Conservation (phyloP, 768 basidiomycete genomes). For the Lactarius evosmus region DNA sequence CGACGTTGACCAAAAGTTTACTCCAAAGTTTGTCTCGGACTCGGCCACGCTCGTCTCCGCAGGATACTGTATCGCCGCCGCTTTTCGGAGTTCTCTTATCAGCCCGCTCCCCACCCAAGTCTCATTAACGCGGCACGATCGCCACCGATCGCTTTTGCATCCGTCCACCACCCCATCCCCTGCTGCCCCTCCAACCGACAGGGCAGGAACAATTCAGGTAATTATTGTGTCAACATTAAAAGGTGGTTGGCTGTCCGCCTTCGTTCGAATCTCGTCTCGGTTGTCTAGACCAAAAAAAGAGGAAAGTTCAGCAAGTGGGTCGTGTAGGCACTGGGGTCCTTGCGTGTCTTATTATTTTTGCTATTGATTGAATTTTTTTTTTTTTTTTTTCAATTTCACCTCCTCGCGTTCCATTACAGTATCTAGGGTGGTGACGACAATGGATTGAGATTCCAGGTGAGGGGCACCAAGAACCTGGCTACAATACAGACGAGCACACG, state of each 20-base stretch:
- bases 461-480: constrained; percentile 11
- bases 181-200: background rate
- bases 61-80: background rate
- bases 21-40: background rate
- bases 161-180: background rate
- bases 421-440: background rate
- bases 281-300: constrained; percentile 6
- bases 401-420: constrained; percentile 9
- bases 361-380: background rate
- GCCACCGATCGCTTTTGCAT: constrained; percentile 19
- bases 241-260: constrained; percentile 8
- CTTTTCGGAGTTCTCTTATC: constrained; percentile 1
- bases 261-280: constrained; percentile 9
- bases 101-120: background rate
- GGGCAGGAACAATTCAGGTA: constrained; percentile 20
- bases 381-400: background rate
- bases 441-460: background rate
- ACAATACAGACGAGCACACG: background rate
- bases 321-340: background rate
- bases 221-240: constrained; percentile 4
- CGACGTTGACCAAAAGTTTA: constrained; percentile 11
- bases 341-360: background rate
- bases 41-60: background rate
- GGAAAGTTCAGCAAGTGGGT: constrained; percentile 14
- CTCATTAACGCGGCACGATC: constrained; percentile 19